Evolutionary conservation across 345 rosid genomes (phyloP), one percentile per base, ranked within the genome.

Genomic region (Sapria himalayana): DNA sequence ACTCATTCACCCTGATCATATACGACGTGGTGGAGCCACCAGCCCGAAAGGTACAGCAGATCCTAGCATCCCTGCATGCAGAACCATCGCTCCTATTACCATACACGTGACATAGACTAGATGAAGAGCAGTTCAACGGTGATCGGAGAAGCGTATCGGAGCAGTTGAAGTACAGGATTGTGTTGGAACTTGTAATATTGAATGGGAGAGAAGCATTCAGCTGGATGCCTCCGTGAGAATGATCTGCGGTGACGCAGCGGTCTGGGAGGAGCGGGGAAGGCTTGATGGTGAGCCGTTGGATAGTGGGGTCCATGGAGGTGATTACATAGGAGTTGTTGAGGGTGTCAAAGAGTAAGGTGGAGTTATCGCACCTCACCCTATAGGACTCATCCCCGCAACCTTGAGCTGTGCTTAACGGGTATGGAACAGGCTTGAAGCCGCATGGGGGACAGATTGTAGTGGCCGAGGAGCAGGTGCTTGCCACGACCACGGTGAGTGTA

Each of bases 361-460:
- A n/a, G n/a, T 48, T 20, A 9, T 56, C 34, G 45, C 80, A 72
- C 11, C 54, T 52, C 41, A 69, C 41, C 39, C 48, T 57, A 66
- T 72, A 69, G 0, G 41, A 45, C 24, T 52, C 73, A 46, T 69
- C 73, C 15, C 80, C 73, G 49, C 76, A 72, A 9, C 36, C 35
- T 22, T 67, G 47, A 5, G 43, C 33, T 0, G 70, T 70, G 51
- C 73, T 66, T 19, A 70, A 58, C 1, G 77, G 77, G 41, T 70
- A 70, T 0, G 76, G 76, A 12, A 70, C 72, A 6, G 55, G 24
- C 6, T 36, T 41, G 50, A 49, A 5, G 37, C 76, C 76, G 27
- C 76, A 70, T 64, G 24, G n/a, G 4, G 72, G 70, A 43, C 72
- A 70, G 13, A 33, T 69, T 18, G 25, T 33, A 41, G 48, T 54